These are phyloP conservation scores for Emergomyces pasteurianus DNA, from an alignment of 2,329 filamentous ascomycete genomes.

Conservation along the genomic window DNA sequence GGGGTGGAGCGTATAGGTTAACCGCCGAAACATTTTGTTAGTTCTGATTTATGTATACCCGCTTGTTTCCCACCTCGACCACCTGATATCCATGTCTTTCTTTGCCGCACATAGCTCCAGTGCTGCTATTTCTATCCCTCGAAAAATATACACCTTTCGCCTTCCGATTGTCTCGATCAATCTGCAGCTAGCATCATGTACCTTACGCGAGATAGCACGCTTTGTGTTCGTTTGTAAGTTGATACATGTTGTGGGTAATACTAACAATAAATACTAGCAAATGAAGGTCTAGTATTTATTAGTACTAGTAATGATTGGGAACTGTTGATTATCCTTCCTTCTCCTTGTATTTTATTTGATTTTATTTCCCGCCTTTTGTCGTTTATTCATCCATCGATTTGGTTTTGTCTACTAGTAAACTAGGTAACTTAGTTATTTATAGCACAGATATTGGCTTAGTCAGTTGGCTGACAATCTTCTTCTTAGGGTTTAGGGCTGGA, in stretches of 20 bases:
- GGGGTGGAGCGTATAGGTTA: not conserved
- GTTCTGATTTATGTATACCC: not conserved
- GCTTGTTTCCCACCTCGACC: not conserved
- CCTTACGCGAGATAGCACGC: not conserved
- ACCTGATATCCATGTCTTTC: not conserved
- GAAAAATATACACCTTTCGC: not conserved
- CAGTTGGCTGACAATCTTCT: too few relatives aligned
- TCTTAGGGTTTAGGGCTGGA: too few relatives aligned
- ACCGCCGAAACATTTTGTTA: too few relatives aligned
- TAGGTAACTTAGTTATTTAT: too few relatives aligned
- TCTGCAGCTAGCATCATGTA: not conserved
- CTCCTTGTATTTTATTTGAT: too few relatives aligned
- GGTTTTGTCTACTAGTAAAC: too few relatives aligned
- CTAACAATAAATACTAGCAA: not conserved
- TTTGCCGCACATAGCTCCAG: not conserved
- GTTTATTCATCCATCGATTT: too few relatives aligned
- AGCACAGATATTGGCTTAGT: too few relatives aligned
- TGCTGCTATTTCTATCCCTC: not conserved
- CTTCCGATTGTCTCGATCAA: not conserved
- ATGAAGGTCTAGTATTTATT: too few relatives aligned
- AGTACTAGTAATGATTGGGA: too few relatives aligned
- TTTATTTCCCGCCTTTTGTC: too few relatives aligned
- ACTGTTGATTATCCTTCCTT: too few relatives aligned
- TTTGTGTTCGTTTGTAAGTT: not conserved
- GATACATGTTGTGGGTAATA: not conserved